Evolutionary conservation across 2,329 filamentous ascomycete genomes (phyloP), one percentile per base, ranked within the genome.

Genomic region (Orbilia quercus): DNA sequence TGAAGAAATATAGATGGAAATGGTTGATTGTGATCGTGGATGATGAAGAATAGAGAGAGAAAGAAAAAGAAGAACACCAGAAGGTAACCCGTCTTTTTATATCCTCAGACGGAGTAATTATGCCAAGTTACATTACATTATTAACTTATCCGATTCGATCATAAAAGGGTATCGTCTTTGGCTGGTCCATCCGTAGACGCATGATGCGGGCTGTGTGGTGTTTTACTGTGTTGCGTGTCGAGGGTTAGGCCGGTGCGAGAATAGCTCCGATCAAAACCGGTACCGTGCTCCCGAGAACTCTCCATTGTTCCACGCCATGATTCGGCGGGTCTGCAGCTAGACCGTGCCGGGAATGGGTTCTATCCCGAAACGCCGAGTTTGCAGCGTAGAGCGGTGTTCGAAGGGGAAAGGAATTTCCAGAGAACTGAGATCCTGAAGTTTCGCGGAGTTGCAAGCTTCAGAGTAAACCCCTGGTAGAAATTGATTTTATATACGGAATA

Each of bases 1-100:
- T 45, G 38, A 58, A 58, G 23, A 59, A 34, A n/a, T n/a, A n/a
- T n/a, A n/a, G 11, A 48, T 20, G 16, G 28, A 23, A n/a, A 11
- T 48, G 9, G 55, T 31, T 31, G 7, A 42, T 45, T 54, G 50
- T 22, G 31, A 45, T 47, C 34, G 42, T 47, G 47, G 40, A 44
- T 59, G 55, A 36, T 59, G 54, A 38, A 42, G 40, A 31, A 31
- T 16, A 44, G 5, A 20, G 20, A 36, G 18, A 54, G n/a, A 54
- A 54, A 11, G 18, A 16, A 36, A 36, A 2, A 3, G 22, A 34
- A 18, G 11, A 36, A 18, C 14, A 20, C 7, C 1, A 20, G 12
- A 18, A 7, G n/a, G n/a, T 51, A 2, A 6, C 7, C 6, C 6
- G n/a, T 34, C 23, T 11, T 34, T 51, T 28, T 51, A 51, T 51